phyloP scores from a whole-genome alignment of 352 stramenopile species.

The Pythium grandisporangium region DNA sequence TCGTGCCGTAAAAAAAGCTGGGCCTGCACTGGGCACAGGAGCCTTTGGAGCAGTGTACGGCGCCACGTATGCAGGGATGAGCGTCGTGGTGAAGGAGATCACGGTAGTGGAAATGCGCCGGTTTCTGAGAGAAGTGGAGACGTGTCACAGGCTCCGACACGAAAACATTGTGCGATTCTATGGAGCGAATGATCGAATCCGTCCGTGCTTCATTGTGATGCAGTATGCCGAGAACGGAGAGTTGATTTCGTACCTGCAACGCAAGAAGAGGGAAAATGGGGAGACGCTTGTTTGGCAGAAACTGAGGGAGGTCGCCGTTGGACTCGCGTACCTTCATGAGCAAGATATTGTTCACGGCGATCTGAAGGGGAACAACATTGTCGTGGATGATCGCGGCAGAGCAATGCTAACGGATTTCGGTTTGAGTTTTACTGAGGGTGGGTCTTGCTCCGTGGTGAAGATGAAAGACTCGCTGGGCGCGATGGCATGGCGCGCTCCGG shows the following conservation, averaged over 20 bases:
- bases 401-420: conserved; percentile 20
- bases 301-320: conserved; percentile 8
- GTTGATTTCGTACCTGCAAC: conserved; percentile 6
- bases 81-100: conserved; percentile 11
- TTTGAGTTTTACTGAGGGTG: conserved; percentile 2
- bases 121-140: conserved; percentile 11
- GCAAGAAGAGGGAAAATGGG: conserved; percentile 1
- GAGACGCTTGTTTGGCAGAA: conserved; percentile 2
- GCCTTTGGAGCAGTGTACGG: conserved; percentile 9
- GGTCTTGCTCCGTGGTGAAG: neutral
- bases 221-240: conserved; percentile 8
- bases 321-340: conserved; percentile 11
- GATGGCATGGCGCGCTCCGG: conserved; percentile 7
- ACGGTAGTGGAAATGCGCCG: conserved; percentile 1
- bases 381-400: conserved; percentile 11
- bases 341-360: conserved; percentile 11
- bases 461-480: neutral
- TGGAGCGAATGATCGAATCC: conserved; percentile 8
- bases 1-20: neutral
- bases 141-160: conserved; percentile 7
- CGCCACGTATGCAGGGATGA: conserved; percentile 4
- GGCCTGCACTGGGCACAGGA: neutral
- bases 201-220: conserved; percentile 12
- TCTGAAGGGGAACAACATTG: conserved; percentile 19
- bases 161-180: conserved; percentile 12